Evolutionary conservation across 257 asterid genomes (phyloP).

Genomic region (Lantana camara): DNA sequence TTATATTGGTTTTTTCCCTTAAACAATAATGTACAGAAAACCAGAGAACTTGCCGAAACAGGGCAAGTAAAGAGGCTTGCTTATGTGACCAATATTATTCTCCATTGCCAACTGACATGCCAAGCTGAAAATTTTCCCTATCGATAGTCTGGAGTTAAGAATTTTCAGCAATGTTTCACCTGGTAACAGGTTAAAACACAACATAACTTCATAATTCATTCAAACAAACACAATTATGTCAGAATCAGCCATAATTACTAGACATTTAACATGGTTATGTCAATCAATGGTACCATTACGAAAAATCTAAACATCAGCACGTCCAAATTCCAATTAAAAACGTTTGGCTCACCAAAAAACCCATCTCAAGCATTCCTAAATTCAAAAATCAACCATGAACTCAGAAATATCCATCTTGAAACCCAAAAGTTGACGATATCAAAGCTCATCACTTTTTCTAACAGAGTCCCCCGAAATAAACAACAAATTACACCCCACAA

Average conservation of each 20-base stretch:
- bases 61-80: slow-evolving; percentile 42
- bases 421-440: not conserved
- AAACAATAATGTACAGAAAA: slow-evolving; percentile 24
- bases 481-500: slow-evolving; percentile 13
- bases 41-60: slow-evolving; percentile 41
- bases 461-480: slow-evolving; percentile 18
- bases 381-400: slow-evolving; percentile 3
- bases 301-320: not conserved
- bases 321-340: slow-evolving; percentile 9
- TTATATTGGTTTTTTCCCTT: not conserved
- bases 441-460: slow-evolving; percentile 4
- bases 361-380: slow-evolving; percentile 6
- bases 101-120: slow-evolving; percentile 31
- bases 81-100: slow-evolving; percentile 25
- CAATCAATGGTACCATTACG: not conserved
- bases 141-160: slow-evolving; percentile 16
- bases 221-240: too few relatives aligned
- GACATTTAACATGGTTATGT: slow-evolving; percentile 3
- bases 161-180: slow-evolving; percentile 41
- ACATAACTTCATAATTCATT: not conserved
- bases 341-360: slow-evolving; percentile 1
- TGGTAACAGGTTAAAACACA: slow-evolving; percentile 23
- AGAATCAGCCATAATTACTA: too few relatives aligned
- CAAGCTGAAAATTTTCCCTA: slow-evolving; percentile 27
- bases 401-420: slow-evolving; percentile 14